Percentiles rank a stretch among this genome's conserved stretches.
Conservation (phyloP, 306 rosid species). For the Quercus berberidifolia region DNA sequence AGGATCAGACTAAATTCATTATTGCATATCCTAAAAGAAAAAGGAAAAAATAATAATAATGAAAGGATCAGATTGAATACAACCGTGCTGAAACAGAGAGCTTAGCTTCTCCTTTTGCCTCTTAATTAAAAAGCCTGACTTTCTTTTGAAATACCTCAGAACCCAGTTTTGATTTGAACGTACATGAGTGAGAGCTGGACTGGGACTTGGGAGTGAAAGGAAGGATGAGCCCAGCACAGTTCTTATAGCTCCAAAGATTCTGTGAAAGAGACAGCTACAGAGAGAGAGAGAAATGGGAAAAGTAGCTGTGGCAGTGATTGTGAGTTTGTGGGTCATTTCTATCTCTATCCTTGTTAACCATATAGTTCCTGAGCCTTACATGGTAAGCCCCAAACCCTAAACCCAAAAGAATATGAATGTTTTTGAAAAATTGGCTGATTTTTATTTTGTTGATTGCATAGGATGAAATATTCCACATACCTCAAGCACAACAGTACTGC, state of each 20-base stretch:
- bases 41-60: no score
- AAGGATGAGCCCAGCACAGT: background rate
- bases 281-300: conserved; percentile 51
- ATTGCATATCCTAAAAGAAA: no score
- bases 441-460: conserved; percentile 3
- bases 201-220: background rate
- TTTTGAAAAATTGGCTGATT: background rate
- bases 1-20: no score
- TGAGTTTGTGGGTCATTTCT: conserved; percentile 78
- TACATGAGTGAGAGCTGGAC: background rate
- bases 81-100: no score
- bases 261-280: no score
- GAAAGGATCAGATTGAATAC: no score
- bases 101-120: no score
- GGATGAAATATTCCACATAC: conserved; percentile 96
- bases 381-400: conserved; percentile 38
- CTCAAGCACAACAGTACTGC: conserved; percentile 79
- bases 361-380: conserved; percentile 73
- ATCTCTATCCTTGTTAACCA: conserved; percentile 53
- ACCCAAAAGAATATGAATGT: background rate
- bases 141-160: no score
- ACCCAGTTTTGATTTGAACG: no score
- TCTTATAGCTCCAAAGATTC: no score
- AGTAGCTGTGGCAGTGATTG: conserved; percentile 57
- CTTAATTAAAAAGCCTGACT: no score